Base-by-base conservation (phyloP, 179 eudicot species). In the Gypsophila paniculata region DNA sequence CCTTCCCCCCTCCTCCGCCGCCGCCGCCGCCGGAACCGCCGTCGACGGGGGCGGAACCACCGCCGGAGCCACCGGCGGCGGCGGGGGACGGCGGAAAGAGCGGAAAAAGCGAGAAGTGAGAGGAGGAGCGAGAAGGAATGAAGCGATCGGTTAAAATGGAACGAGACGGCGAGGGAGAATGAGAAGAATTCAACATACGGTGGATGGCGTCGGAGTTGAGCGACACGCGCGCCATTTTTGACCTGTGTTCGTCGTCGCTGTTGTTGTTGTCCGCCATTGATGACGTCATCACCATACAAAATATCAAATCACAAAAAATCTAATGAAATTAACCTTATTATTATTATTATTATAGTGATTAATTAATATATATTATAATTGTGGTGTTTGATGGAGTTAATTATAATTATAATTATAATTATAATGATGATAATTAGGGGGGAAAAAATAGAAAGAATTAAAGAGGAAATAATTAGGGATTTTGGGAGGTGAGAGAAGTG, bases 81-180 rank as follows among this genome's bases (percentile, higher is more conserved):
- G 34, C 34, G 34, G 34, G 4, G 34, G 2, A 4, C 34, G 34
- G 34, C 34, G 2, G 90, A 25, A 7, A 81, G 63, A 29, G 87
- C 72, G 53, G 83, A 70, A 69, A 93, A 14, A 93, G 86, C 14
- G 86, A 78, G 72, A 88, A 93, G 65, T 93, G 89, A 2, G 98
- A 93, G 0, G 85, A 79, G 32, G 91, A 79, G 68, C 97, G 84
- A 10, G 82, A 74, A 0, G 97, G 97, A 25, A 92, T 92, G 78
- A 92, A 92, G 0, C 97, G 87, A 69, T 92, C 97, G 68, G 89
- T 78, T 68, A 79, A 80, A 71, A 92, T 87, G 8, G 94, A 67
- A 29, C 96, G 81, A 12, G 93, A 86, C 8, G 81, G 85, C 32
- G 82, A 77, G 17, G 78, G 74, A 42, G 63, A 54, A 42, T 81